Base-by-base conservation (phyloP, 345 rosid species). In the Eucalyptus rudis region DNA sequence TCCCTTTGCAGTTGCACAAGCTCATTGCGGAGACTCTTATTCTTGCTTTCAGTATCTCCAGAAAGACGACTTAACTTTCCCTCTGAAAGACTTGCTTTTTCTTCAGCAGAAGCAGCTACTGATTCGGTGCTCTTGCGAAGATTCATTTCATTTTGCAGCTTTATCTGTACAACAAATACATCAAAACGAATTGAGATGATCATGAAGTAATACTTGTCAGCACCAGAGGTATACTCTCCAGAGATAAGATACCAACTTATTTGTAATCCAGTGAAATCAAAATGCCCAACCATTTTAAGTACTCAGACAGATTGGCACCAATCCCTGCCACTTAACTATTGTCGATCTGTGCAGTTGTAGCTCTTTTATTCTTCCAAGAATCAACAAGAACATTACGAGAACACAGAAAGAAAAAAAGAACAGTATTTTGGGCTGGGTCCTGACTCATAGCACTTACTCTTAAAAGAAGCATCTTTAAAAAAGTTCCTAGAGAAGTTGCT, bases 91-190 rank as follows among this genome's bases (percentile, higher is more conserved):
- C 90, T 93, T 89, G 94, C 95, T 93, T 95, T 96, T 86, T 96
- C 98, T 91, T 96, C 94, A 20, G 96, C 95, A 43, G 97, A 93
- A 88, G 95, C 93, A 58, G 91, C 94, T 51, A 93, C 88, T 87
- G 96, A 95, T 91, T 98, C 98, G 22, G 96, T 97, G 90, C 93
- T 94, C 90, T 88, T 91, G 84, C 96, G 97, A 89, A 95, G 95
- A 31, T 95, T 93, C 91, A 79, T 92, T 92, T 97, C 99, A 91
- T 92, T 95, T 90, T 92, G 95, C 88, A 94, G 94, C 91, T 94
- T 97, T 24, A 90, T 90, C 99, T 98, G 89, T 51, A 87, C 45
- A 87, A 90, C 79, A 89, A 44, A 87, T 5, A 89, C 40, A 51
- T 40, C 52, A 76, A 76, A 76, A 76, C 84, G 15, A 40, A 76